Percentiles rank a stretch among this genome's conserved stretches.
These are phyloP conservation scores for Pisolithus orientalis DNA, from an alignment of 768 basidiomycete genomes.

Conservation along the genomic window DNA sequence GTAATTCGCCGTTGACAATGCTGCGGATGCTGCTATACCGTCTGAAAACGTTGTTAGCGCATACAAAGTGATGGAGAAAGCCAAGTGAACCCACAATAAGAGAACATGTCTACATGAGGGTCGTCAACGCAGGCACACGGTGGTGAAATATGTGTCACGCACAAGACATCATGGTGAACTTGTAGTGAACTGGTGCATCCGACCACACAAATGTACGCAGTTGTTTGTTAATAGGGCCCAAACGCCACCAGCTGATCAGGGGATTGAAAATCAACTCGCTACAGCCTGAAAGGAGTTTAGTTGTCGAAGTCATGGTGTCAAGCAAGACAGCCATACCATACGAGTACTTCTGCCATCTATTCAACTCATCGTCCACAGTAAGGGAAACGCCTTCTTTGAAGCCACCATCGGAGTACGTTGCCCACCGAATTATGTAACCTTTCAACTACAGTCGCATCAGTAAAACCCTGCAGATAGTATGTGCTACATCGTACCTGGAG, in stretches of 20 bases:
- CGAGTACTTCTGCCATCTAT: conserved; percentile 87
- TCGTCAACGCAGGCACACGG: neutral
- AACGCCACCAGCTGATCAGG: conserved; percentile 64
- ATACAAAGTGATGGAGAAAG: neutral
- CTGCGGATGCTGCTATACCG: conserved; percentile 61
- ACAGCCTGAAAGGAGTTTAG: neutral
- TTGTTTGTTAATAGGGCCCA: conserved; percentile 81
- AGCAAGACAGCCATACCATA: conserved; percentile 38
- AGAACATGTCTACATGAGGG: conserved; percentile 38
- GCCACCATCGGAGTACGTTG: conserved; percentile 76
- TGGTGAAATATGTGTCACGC: conserved; percentile 11
- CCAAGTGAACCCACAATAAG: conserved; percentile 35
- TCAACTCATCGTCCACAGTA: conserved; percentile 88
- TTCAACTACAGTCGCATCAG: conserved; percentile 27
- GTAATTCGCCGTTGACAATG: conserved; percentile 68
- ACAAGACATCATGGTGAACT: conserved; percentile 58
- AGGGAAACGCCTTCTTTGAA: conserved; percentile 92
- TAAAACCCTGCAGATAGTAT: conserved; percentile 27
- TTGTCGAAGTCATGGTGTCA: too few species aligned
- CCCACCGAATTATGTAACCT: conserved; percentile 36
- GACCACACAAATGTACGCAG: conserved; percentile 75
- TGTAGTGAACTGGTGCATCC: conserved; percentile 73
- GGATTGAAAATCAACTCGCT: conserved; percentile 67
- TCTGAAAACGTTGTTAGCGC: conserved; percentile 9
- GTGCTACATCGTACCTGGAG: conserved; percentile 33